These are phyloP conservation scores for Hypoxylon rickii DNA, from an alignment of 495 filamentous ascomycete genomes.

Conservation along the genomic window DNA sequence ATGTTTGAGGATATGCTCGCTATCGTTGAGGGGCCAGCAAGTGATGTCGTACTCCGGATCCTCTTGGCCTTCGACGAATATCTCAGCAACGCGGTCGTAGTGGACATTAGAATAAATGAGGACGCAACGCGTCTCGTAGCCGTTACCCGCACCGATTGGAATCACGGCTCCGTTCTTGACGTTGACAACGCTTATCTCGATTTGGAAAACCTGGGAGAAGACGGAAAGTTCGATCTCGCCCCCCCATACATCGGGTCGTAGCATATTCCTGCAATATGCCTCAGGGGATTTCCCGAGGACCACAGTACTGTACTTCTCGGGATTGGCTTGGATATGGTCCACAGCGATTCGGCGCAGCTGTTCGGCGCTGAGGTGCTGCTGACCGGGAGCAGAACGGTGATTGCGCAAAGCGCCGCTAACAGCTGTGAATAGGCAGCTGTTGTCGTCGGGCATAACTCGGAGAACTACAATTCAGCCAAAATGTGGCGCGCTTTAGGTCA, in stretches of 20 bases:
- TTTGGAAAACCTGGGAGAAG: constrained; percentile 79
- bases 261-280: constrained; percentile 85
- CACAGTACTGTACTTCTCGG: constrained; percentile 70
- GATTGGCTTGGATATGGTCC: constrained; percentile 74
- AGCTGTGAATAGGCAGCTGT: constrained; percentile 92
- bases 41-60: constrained; percentile 70
- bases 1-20: constrained; percentile 69
- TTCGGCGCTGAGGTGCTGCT: constrained; percentile 59
- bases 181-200: constrained; percentile 88
- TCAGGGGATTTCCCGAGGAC: constrained; percentile 76
- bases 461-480: constrained; percentile 56
- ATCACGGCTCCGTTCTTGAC: constrained; percentile 60
- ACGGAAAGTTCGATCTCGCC: constrained; percentile 89
- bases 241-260: constrained; percentile 82
- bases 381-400: constrained; percentile 47
- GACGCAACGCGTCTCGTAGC: constrained; percentile 65
- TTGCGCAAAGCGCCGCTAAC: constrained; percentile 72
- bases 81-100: constrained; percentile 88
- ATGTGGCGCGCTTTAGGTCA: neutral
- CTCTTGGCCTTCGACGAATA: constrained; percentile 61
- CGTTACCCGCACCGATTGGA: constrained; percentile 77
- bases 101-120: constrained; percentile 94
- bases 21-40: constrained; percentile 67
- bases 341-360: constrained; percentile 80
- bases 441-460: constrained; percentile 96